Base-by-base conservation (phyloP, 768 basidiomycete genomes). In the Lactarius pseudohatsudake region DNA sequence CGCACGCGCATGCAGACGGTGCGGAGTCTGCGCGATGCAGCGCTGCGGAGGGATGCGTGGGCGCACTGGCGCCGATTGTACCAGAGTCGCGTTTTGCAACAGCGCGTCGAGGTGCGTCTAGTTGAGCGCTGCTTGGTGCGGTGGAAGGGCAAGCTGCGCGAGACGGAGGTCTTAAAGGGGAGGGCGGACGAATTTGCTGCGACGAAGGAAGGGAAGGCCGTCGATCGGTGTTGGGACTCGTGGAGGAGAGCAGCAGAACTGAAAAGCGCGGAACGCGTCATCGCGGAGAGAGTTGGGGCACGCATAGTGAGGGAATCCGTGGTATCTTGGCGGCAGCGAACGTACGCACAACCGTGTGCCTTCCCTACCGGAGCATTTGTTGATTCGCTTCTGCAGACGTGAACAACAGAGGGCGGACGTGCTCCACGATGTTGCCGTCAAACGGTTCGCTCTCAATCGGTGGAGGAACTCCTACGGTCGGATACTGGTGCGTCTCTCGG, bases 1-100 rank as follows among this genome's bases (percentile, higher is more conserved):
- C 87, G 89, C 34, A 71, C 77, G 68, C 88, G 84, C 73, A 91
- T 91, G 85, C 85, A 84, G 72, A 73, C 75, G 13, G 77, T 89
- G 40, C 84, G 84, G 69, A 84, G 84, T 66, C 85, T 78, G 66
- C 81, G 81, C 64, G 87, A 90, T 34, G 64, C 71, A 6, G 81
- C 82, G 70, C 72, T 90, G 55, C 74, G 80, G 71, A 83, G 78
- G 70, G 83, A 86, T 69, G 82, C 82, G 9, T 90, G 88, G 86
- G 78, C 74, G 50, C 82, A 82, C 71, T 93, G 92, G 92, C 81
- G 82, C 50, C 86, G 85, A 65, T 77, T 80, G 10, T 81, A 85
- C 68, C 80, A 78, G n/a, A 79, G 80, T 13, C 82, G 77, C 57
- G 73, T 85, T 1, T 82, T 87, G 16, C 80, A 81, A 56, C 81